Evolutionary conservation across 2,329 filamentous ascomycete species (phyloP).

Genomic region (Penicillium sumatraense): DNA sequence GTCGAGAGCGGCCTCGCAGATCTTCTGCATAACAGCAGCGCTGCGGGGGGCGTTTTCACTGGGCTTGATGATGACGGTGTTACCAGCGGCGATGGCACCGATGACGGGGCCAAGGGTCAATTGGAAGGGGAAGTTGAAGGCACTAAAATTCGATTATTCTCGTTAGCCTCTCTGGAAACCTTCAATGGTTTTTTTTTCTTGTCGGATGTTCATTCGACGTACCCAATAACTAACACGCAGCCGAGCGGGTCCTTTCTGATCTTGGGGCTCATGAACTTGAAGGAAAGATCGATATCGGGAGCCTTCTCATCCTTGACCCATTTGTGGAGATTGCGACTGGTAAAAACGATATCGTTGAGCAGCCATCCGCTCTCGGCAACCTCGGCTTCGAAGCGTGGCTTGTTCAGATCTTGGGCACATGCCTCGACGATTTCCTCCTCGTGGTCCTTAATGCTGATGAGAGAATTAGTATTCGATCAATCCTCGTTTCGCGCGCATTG

Average conservation of each 20-base stretch:
- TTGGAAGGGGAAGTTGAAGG: constrained; percentile 93
- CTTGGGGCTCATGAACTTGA: constrained; percentile 71
- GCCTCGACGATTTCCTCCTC: constrained; percentile 74
- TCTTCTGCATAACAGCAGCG: constrained; percentile 77
- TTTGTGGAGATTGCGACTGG: constrained; percentile 75
- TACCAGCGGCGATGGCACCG: constrained; percentile 90
- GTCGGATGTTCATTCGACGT: constrained; percentile 27
- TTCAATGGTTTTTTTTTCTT: no score
- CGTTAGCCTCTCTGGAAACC: no score
- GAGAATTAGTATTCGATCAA: constrained; percentile 12
- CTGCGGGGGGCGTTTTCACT: constrained; percentile 79
- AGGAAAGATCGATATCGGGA: constrained; percentile 69
- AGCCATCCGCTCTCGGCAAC: constrained; percentile 77
- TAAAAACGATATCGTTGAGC: constrained; percentile 79
- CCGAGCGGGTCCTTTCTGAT: constrained; percentile 89
- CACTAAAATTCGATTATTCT: constrained; percentile 46
- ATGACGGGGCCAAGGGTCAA: constrained; percentile 78
- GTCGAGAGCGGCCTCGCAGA: constrained; percentile 78
- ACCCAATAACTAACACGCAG: constrained; percentile 80
- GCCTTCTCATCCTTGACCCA: constrained; percentile 84
- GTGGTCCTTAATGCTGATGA: constrained; percentile 70
- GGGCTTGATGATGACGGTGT: constrained; percentile 88
- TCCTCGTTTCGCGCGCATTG: not conserved
- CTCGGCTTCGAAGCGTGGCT: constrained; percentile 74
- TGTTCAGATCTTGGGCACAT: constrained; percentile 76